These are phyloP conservation scores for Aegilops longissima DNA, from an alignment of 176 grass and related monocot species.

Conservation along the genomic window DNA sequence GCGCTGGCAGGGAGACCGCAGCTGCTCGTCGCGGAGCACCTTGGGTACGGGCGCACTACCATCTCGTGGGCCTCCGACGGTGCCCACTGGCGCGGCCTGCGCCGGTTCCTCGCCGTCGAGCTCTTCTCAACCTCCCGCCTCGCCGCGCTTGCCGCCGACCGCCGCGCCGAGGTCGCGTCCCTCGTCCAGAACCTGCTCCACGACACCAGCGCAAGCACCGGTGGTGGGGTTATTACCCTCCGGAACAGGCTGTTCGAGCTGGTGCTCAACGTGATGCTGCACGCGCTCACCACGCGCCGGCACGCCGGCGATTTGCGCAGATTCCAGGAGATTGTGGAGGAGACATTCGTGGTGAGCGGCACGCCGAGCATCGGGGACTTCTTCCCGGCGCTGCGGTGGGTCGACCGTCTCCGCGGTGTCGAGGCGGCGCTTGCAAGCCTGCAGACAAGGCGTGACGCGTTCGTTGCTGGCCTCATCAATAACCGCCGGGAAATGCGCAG, in stretches of 20 bases:
- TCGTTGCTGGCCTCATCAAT: constrained; percentile 29
- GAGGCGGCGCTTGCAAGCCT: neutral
- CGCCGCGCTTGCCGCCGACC: constrained; percentile 28
- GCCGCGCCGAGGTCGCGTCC: constrained; percentile 42
- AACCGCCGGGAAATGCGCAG: neutral
- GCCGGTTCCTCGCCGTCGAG: constrained; percentile 34
- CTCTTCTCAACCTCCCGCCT: constrained; percentile 36
- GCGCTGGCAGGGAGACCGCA: constrained; percentile 47
- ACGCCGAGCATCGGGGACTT: constrained; percentile 50
- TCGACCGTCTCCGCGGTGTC: constrained; percentile 29
- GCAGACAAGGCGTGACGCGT: constrained; percentile 31
- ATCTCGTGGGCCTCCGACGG: constrained; percentile 36
- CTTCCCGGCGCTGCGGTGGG: constrained; percentile 47
- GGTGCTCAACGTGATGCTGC: constrained; percentile 52
- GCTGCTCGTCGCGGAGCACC: constrained; percentile 31
- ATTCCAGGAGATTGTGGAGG: constrained; percentile 54
- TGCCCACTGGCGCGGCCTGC: constrained; percentile 59
- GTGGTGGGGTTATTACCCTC: neutral
- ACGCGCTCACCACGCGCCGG: constrained; percentile 3
- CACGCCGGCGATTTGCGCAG: constrained; percentile 8
- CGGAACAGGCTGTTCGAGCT: constrained; percentile 43
- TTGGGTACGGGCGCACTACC: constrained; percentile 45
- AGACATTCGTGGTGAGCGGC: constrained; percentile 33
- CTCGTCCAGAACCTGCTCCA: constrained; percentile 30
- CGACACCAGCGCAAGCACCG: neutral